phyloP scores from a whole-genome alignment of 768 basidiomycete species.

The Leccinum incarnatum region DNA sequence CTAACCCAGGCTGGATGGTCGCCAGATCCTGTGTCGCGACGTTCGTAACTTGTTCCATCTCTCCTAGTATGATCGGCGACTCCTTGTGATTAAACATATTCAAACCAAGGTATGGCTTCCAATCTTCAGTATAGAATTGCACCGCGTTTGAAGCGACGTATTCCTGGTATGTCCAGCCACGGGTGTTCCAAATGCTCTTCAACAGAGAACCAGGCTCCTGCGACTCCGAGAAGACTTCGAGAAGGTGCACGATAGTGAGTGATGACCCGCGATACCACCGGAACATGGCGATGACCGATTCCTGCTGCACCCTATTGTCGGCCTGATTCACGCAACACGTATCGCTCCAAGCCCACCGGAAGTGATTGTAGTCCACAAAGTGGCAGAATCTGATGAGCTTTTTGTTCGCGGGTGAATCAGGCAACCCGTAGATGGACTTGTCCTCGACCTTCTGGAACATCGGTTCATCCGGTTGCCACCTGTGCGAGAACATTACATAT shows the following conservation, averaged over 20 bases:
- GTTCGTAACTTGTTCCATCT: not conserved
- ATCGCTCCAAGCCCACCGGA: not conserved
- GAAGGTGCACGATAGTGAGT: not conserved
- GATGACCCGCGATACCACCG: not conserved
- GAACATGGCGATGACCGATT: not conserved
- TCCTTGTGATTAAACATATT: not conserved
- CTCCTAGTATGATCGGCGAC: not conserved
- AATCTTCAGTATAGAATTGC: not conserved
- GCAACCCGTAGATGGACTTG: not conserved
- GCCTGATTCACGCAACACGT: not conserved
- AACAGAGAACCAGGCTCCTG: not conserved
- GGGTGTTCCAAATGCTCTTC: not conserved
- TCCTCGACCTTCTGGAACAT: not conserved
- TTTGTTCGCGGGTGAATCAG: not conserved
- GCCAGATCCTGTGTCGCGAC: not conserved
- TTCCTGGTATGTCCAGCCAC: not conserved
- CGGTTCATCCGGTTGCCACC: not conserved
- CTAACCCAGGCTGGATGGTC: not conserved
- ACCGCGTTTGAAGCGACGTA: not conserved
- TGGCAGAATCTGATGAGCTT: not conserved
- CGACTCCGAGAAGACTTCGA: not conserved
- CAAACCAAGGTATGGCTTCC: not conserved
- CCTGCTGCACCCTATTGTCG: not conserved
- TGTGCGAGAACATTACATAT: not conserved
- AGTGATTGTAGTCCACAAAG: not conserved